These are phyloP conservation scores for Mrakia blollopis DNA, from an alignment of 768 basidiomycete species.

Conservation along the genomic window DNA sequence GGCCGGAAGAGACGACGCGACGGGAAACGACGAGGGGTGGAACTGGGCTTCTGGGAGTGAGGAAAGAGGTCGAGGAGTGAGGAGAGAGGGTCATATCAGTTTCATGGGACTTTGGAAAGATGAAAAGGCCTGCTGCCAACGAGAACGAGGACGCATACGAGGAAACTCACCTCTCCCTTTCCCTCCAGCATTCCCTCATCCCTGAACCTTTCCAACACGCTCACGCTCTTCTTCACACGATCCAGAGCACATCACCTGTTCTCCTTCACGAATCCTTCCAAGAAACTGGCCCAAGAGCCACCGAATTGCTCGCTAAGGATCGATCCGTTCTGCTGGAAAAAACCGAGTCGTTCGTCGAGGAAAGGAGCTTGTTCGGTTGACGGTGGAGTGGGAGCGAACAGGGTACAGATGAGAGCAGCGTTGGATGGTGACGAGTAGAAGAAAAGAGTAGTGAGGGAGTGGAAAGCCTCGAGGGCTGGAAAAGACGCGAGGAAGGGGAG, in stretches of 20 bases:
- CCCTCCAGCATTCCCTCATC: constrained; percentile 58
- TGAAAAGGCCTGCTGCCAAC: too few relatives aligned
- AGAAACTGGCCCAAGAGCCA: constrained; percentile 65
- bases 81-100: too few relatives aligned
- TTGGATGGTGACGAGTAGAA: constrained; percentile 71
- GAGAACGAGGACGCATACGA: too few relatives aligned
- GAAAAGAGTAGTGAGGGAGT: constrained; percentile 70
- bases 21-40: too few relatives aligned
- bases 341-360: constrained; percentile 61
- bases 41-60: too few relatives aligned
- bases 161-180: too few relatives aligned
- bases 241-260: constrained; percentile 61
- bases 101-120: too few relatives aligned
- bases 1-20: too few relatives aligned
- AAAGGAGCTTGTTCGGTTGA: constrained; percentile 66
- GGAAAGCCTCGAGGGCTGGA: constrained; percentile 66
- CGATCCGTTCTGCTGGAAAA: constrained; percentile 72
- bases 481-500: background rate
- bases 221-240: constrained; percentile 64
- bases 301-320: constrained; percentile 55
- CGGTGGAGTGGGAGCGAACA: constrained; percentile 55
- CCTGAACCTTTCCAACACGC: constrained; percentile 68
- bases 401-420: constrained; percentile 60
- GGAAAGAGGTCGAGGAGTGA: too few relatives aligned
- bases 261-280: constrained; percentile 57